A percentile compares a stretch with the other conserved stretches of the same genome.
These are phyloP conservation scores for Oryza officinalis DNA, from an alignment of 176 grass and related monocot genomes.

Conservation along the genomic window DNA sequence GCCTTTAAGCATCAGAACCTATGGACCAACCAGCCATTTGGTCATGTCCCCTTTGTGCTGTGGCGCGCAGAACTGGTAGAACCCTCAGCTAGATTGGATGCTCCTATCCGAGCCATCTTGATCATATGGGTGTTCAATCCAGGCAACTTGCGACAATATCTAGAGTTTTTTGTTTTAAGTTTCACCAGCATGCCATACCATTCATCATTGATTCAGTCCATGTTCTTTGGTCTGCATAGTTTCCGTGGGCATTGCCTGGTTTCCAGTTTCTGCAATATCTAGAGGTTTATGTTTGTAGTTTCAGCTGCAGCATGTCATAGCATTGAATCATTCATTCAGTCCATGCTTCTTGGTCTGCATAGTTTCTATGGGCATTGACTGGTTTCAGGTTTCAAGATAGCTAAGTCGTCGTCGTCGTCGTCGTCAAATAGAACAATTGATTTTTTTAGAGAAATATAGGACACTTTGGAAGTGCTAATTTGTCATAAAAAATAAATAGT, in stretches of 20 bases:
- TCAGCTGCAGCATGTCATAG: not conserved
- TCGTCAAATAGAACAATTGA: not conserved
- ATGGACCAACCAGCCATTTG: not conserved
- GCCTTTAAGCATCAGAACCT: not conserved
- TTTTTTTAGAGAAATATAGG: not conserved
- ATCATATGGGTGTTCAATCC: not conserved
- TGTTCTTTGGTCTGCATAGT: not conserved
- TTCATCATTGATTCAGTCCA: not conserved
- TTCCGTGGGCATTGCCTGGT: not conserved
- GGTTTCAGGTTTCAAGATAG: not conserved
- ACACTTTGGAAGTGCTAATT: too few relatives aligned
- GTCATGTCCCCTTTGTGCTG: not conserved
- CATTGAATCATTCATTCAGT: not conserved
- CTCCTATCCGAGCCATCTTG: not conserved
- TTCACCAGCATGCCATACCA: too few relatives aligned
- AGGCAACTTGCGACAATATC: not conserved
- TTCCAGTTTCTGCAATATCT: not conserved
- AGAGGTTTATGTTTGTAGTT: not conserved
- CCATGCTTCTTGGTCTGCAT: not conserved
- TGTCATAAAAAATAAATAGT: too few relatives aligned
- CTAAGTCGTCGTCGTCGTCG: not conserved
- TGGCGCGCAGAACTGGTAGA: not conserved
- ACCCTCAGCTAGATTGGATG: not conserved
- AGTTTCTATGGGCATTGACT: slow-evolving; percentile 1
- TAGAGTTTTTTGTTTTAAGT: too few relatives aligned